These are phyloP conservation scores for Prinsepia uniflora DNA, from an alignment of 306 rosid species.

Conservation along the genomic window DNA sequence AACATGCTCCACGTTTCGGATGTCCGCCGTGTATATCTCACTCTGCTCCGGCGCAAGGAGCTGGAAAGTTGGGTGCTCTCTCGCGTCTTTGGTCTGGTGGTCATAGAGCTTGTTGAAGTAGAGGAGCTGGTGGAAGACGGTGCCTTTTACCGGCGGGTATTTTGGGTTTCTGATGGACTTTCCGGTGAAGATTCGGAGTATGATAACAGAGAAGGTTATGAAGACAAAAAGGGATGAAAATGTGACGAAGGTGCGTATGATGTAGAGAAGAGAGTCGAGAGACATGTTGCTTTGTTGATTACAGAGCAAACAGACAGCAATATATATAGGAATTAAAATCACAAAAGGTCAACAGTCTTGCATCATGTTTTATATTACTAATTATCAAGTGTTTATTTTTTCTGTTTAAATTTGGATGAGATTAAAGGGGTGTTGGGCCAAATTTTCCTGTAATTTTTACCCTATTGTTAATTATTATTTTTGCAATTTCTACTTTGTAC, in stretches of 20 bases:
- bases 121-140: constrained; percentile 39
- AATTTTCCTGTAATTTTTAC: too few species aligned
- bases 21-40: constrained; percentile 44
- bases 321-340: neutral
- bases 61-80: constrained; percentile 39
- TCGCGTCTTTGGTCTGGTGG: constrained; percentile 38
- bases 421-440: too few species aligned
- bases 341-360: neutral
- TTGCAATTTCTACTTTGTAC: too few species aligned
- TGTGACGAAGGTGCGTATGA: constrained; percentile 32
- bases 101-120: constrained; percentile 48
- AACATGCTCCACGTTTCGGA: constrained; percentile 49
- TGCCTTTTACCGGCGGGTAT: constrained; percentile 64
- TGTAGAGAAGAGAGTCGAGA: constrained; percentile 15
- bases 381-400: too few species aligned
- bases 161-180: constrained; percentile 46
- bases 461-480: too few species aligned
- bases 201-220: constrained; percentile 28
- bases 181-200: constrained; percentile 34
- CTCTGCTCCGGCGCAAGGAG: constrained; percentile 38
- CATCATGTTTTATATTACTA: neutral
- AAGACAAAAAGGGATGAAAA: constrained; percentile 23
- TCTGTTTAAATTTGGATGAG: too few species aligned
- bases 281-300: constrained; percentile 25
- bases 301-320: neutral